A percentile compares a stretch with the other conserved stretches of the same genome.
Evolutionary conservation across 1,284 basidiomycete genomes (phyloP).

Genomic region (Ustilago lituana): DNA sequence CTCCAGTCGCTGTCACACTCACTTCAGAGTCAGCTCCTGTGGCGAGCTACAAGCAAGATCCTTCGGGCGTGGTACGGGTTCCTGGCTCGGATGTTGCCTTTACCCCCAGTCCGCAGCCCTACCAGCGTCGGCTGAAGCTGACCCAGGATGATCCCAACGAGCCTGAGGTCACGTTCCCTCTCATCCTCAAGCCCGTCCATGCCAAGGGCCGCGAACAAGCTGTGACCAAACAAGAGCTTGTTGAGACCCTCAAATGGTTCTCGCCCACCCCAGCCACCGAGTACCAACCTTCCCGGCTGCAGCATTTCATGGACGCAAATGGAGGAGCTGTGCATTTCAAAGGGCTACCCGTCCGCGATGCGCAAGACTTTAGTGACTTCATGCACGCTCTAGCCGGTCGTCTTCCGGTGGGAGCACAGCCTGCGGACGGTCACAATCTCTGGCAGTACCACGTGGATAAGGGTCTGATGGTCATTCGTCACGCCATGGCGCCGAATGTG

Average conservation of each 20-base stretch:
- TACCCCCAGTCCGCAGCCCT: constrained; percentile 10
- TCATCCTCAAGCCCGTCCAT: constrained; percentile 13
- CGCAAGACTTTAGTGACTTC: constrained; percentile 43
- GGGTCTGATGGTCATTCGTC: constrained; percentile 48
- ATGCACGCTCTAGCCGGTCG: constrained; percentile 38
- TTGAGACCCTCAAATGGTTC: constrained; percentile 16
- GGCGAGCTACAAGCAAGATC: constrained; percentile 6
- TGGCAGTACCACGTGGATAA: constrained; percentile 43
- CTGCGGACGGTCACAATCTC: constrained; percentile 3
- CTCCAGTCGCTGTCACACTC: constrained; percentile 26
- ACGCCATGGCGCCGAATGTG: constrained; percentile 38
- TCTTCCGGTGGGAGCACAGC: background rate
- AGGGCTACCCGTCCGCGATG: constrained; percentile 31
- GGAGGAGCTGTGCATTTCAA: constrained; percentile 48
- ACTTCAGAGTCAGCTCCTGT: background rate
- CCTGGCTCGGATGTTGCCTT: constrained; percentile 17
- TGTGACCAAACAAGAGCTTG: constrained; percentile 5
- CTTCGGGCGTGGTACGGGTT: background rate
- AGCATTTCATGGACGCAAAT: constrained; percentile 25
- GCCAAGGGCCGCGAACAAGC: no score
- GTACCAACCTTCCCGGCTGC: constrained; percentile 24
- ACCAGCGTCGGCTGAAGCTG: constrained; percentile 35
- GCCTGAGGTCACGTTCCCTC: constrained; percentile 26
- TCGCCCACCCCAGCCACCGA: constrained; percentile 8
- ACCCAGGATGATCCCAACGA: constrained; percentile 16